These are phyloP conservation scores for Neocucurbitaria cava DNA, from an alignment of 2,329 filamentous ascomycete species.

Conservation along the genomic window DNA sequence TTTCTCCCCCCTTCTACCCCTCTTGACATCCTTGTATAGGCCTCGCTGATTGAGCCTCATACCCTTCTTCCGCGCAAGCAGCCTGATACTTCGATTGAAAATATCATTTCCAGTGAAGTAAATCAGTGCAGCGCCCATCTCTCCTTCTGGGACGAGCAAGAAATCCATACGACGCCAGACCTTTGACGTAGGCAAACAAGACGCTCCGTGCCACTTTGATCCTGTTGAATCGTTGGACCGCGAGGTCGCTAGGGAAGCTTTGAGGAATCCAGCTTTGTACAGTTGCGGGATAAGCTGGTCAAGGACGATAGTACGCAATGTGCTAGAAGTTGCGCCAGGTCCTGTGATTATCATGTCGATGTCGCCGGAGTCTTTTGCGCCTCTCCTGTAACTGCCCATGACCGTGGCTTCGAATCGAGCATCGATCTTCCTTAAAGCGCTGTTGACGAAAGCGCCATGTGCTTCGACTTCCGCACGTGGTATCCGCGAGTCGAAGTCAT, in stretches of 20 bases:
- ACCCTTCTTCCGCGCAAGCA: conserved; percentile 79
- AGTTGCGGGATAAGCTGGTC: conserved; percentile 69
- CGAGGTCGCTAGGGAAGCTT: conserved; percentile 69
- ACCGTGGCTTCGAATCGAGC: conserved; percentile 72
- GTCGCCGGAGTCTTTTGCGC: conserved; percentile 76
- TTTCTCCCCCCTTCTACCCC: conserved; percentile 64
- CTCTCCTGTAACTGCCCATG: conserved; percentile 85
- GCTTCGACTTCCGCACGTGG: conserved; percentile 76
- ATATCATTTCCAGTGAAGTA: conserved; percentile 97
- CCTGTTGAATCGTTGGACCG: conserved; percentile 59
- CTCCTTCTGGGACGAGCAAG: conserved; percentile 77
- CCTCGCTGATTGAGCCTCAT: conserved; percentile 88
- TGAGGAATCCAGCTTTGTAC: conserved; percentile 69
- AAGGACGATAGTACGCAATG: conserved; percentile 69
- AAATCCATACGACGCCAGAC: conserved; percentile 86
- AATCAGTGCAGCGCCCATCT: conserved; percentile 85
- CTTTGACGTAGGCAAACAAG: conserved; percentile 65
- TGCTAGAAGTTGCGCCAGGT: conserved; percentile 58
- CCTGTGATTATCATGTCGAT: conserved; percentile 87
- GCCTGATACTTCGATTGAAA: conserved; percentile 85
- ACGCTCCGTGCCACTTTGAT: conserved; percentile 90
- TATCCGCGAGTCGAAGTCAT: conserved; percentile 80
- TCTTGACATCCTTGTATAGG: conserved; percentile 74
- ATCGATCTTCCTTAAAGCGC: conserved; percentile 67
- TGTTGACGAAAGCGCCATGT: conserved; percentile 70